A percentile compares a stretch with the other conserved stretches of the same genome.
These are phyloP conservation scores for Candida sanyiensis DNA, from an alignment of 805 yeast species.

Conservation along the genomic window DNA sequence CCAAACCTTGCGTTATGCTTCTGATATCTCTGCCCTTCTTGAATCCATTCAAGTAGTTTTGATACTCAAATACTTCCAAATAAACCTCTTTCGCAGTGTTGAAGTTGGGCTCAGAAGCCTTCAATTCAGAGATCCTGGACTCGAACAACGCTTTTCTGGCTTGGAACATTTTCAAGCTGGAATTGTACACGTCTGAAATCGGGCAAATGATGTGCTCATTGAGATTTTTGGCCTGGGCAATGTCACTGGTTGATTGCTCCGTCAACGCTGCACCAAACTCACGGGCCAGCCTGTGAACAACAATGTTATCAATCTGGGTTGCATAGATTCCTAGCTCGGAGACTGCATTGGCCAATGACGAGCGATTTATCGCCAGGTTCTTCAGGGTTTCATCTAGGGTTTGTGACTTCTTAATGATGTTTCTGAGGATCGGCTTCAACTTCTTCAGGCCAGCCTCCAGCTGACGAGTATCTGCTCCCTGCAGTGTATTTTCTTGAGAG, in stretches of 20 bases:
- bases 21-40: slow-evolving; percentile 22
- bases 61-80: slow-evolving; percentile 40
- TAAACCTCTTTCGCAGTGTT: slow-evolving; percentile 36
- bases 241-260: slow-evolving; percentile 18
- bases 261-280: slow-evolving; percentile 16
- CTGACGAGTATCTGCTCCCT: slow-evolving; percentile 6
- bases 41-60: slow-evolving; percentile 32
- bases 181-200: slow-evolving; percentile 14
- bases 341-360: slow-evolving; percentile 14
- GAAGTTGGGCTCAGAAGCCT: slow-evolving; percentile 29
- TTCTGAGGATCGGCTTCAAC: slow-evolving; percentile 12
- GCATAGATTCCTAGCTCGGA: slow-evolving; percentile 15
- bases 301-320: slow-evolving; percentile 6
- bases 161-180: slow-evolving; percentile 17
- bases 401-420: slow-evolving; percentile 17
- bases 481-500: slow-evolving; percentile 10
- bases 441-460: slow-evolving; percentile 12
- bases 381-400: slow-evolving; percentile 17
- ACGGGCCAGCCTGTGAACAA: slow-evolving; percentile 12
- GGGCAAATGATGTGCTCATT: slow-evolving; percentile 17
- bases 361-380: slow-evolving; percentile 17
- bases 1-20: slow-evolving; percentile 12
- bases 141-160: slow-evolving; percentile 12
- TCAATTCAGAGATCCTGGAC: slow-evolving; percentile 11
- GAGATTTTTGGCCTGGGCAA: slow-evolving; percentile 17